Evolutionary conservation across 192 early-diverging fungal species (phyloP).

Genomic region (Backusella australiensis): DNA sequence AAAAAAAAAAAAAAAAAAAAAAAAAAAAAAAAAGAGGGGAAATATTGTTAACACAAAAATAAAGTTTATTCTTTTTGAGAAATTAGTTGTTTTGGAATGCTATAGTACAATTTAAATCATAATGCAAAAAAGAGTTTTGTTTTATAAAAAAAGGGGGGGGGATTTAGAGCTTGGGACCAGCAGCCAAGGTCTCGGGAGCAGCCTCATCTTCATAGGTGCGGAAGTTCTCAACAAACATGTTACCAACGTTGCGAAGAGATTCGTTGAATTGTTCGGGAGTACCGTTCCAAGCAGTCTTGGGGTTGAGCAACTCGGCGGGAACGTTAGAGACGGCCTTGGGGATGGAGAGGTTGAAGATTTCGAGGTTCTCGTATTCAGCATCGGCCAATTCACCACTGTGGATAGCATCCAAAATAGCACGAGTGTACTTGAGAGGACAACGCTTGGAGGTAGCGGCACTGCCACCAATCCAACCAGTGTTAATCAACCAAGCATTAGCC

Average conservation of each 20-base stretch:
- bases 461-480: constrained; percentile 96
- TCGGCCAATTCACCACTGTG: constrained; percentile 85
- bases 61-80: background rate
- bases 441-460: constrained; percentile 50
- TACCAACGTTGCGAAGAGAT: constrained; percentile 76
- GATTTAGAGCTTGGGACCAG: constrained; percentile 58
- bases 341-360: constrained; percentile 85
- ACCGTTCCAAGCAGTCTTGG: constrained; percentile 82
- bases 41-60: constrained; percentile 1
- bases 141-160: background rate
- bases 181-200: constrained; percentile 67
- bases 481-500: constrained; percentile 89
- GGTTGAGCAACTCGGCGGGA: constrained; percentile 83
- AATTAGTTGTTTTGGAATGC: constrained; percentile 2
- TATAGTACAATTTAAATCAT: constrained; percentile 3
- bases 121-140: background rate
- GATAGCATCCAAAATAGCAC: constrained; percentile 96
- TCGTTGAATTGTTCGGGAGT: constrained; percentile 55
- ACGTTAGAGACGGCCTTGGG: constrained; percentile 76
- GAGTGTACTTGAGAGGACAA: constrained; percentile 92
- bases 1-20: no score
- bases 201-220: constrained; percentile 75
- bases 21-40: background rate
- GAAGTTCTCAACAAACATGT: constrained; percentile 89
- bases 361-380: constrained; percentile 83